A percentile compares a stretch with the other conserved stretches of the same genome.
phyloP scores from a whole-genome alignment of 192 early-diverging fungal genomes.

The Coemansia sp. region DNA sequence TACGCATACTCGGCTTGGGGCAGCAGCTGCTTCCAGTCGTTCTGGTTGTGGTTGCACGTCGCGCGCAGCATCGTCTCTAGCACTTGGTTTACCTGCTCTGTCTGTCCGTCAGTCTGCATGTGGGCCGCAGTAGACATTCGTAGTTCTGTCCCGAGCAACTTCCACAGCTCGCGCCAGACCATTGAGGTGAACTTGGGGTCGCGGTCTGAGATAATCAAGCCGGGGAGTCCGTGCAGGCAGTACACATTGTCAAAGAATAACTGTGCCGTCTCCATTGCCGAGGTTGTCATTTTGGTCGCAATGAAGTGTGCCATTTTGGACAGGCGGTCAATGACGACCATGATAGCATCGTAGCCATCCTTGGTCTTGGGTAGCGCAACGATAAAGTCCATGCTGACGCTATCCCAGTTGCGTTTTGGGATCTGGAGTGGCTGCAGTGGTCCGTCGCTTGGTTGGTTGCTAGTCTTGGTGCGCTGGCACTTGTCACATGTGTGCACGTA shows the following conservation, averaged over 20 bases:
- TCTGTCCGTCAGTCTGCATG: slow-evolving; percentile 53
- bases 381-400: slow-evolving; percentile 29
- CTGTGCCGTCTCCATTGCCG: slow-evolving; percentile 10
- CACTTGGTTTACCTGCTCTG: slow-evolving; percentile 41
- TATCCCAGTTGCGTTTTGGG: not conserved
- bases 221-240: slow-evolving; percentile 39
- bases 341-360: slow-evolving; percentile 2
- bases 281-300: not conserved
- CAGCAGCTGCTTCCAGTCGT: slow-evolving; percentile 52
- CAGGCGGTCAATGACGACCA: slow-evolving; percentile 12
- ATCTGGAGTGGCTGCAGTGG: not conserved
- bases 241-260: slow-evolving; percentile 29
- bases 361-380: slow-evolving; percentile 3
- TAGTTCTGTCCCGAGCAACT: slow-evolving; percentile 22
- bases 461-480: slow-evolving; percentile 6
- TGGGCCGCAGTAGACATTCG: slow-evolving; percentile 48
- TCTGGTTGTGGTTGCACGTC: slow-evolving; percentile 36
- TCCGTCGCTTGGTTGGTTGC: not conserved
- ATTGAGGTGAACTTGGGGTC: slow-evolving; percentile 50
- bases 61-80: slow-evolving; percentile 45
- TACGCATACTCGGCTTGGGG: slow-evolving; percentile 55
- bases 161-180: slow-evolving; percentile 24
- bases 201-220: slow-evolving; percentile 52
- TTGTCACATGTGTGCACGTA: slow-evolving; percentile 8
- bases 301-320: slow-evolving; percentile 13